phyloP scores from a whole-genome alignment of 345 rosid species.

The Raphanus raphanistrum region DNA sequence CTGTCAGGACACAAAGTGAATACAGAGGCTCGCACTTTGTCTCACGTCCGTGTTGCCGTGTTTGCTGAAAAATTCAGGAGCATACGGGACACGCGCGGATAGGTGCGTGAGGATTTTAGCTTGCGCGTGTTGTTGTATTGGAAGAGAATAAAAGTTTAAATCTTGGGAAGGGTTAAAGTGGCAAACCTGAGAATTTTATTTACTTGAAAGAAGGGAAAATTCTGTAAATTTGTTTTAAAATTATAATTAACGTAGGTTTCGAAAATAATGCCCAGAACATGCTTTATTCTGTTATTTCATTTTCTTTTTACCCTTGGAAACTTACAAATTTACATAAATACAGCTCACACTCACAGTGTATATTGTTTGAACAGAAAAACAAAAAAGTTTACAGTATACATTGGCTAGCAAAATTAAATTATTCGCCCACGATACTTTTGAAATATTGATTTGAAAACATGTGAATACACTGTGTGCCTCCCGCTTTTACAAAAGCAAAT shows the following conservation, averaged over 20 bases:
- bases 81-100: constrained; percentile 18
- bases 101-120: constrained; percentile 1
- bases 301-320: background rate
- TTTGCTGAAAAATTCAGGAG: background rate
- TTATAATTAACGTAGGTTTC: constrained; percentile 16
- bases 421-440: background rate
- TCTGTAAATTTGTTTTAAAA: background rate
- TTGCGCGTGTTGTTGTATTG: constrained; percentile 18
- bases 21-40: constrained; percentile 52
- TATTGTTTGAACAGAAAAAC: background rate
- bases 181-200: constrained; percentile 8
- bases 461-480: background rate
- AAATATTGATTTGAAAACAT: background rate
- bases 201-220: constrained; percentile 9
- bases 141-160: constrained; percentile 23
- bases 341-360: background rate
- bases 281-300: constrained; percentile 14
- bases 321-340: background rate
- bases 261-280: constrained; percentile 36
- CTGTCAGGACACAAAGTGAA: constrained; percentile 41
- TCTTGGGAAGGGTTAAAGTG: constrained; percentile 38
- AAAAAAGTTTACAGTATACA: background rate
- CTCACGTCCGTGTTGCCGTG: constrained; percentile 29
- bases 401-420: background rate
- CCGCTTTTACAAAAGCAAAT: background rate